Conservation (phyloP, 2,329 filamentous ascomycete species). For the Fusarium nematophilum region DNA sequence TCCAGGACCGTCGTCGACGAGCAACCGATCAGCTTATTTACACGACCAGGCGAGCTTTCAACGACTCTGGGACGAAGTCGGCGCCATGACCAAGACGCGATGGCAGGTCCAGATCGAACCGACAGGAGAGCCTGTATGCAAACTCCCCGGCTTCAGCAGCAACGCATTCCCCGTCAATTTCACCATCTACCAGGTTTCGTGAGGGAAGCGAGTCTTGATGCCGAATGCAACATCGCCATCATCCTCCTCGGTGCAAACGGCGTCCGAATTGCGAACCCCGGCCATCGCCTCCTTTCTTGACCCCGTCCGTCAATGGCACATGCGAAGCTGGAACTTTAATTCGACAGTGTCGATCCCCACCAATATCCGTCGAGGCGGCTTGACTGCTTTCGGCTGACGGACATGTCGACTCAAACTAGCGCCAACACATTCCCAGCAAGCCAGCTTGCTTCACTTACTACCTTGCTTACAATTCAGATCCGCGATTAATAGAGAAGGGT, state of each 20-base stretch:
- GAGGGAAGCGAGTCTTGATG: constrained; percentile 17
- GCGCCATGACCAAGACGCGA: constrained; percentile 57
- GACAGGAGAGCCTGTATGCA: constrained; percentile 36
- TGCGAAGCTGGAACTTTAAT: constrained; percentile 31
- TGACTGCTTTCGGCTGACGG: constrained; percentile 31
- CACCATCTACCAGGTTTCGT: constrained; percentile 50
- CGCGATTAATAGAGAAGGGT: constrained; percentile 23
- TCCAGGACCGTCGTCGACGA: constrained; percentile 35
- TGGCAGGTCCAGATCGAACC: constrained; percentile 61
- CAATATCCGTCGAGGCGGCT: constrained; percentile 22
- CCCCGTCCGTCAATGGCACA: constrained; percentile 9
- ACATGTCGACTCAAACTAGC: constrained; percentile 30
- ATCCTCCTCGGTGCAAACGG: constrained; percentile 14
- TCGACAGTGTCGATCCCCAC: constrained; percentile 19
- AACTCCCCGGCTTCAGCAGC: constrained; percentile 42
- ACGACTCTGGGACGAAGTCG: constrained; percentile 65
- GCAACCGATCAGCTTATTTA: constrained; percentile 52
- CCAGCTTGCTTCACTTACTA: too few relatives aligned
- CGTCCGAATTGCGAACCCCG: constrained; percentile 7
- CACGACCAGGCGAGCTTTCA: constrained; percentile 64
- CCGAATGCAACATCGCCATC: constrained; percentile 2
- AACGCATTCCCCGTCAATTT: constrained; percentile 48
- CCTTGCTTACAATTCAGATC: constrained; percentile 12
- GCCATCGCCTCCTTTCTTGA: constrained; percentile 29
- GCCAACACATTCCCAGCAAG: constrained; percentile 10